These are phyloP conservation scores for Solioccasus polychromus DNA, from an alignment of 768 basidiomycete species.

Conservation along the genomic window DNA sequence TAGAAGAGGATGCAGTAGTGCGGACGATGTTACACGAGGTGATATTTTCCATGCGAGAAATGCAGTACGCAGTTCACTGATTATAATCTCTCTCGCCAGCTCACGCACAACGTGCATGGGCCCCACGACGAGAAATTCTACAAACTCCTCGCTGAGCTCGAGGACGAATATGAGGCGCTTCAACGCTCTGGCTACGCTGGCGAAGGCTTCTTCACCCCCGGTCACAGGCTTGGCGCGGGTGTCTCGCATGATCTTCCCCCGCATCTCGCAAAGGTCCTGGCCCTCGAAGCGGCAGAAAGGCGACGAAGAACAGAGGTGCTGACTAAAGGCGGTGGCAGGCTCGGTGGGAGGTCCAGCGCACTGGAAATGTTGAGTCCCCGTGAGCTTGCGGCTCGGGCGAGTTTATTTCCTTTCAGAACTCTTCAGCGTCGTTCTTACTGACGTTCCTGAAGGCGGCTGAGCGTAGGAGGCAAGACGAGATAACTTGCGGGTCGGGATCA, in stretches of 20 bases:
- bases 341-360: slow-evolving; percentile 52
- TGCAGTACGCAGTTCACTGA: neutral
- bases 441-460: slow-evolving; percentile 72
- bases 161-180: slow-evolving; percentile 83
- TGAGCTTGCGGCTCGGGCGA: slow-evolving; percentile 60
- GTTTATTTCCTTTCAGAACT: slow-evolving; percentile 41
- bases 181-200: slow-evolving; percentile 82
- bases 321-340: slow-evolving; percentile 52
- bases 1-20: slow-evolving; percentile 71
- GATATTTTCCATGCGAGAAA: slow-evolving; percentile 8
- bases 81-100: slow-evolving; percentile 41
- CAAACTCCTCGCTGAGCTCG: slow-evolving; percentile 64
- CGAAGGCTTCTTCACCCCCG: slow-evolving; percentile 86
- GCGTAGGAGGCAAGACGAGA: slow-evolving; percentile 68
- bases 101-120: slow-evolving; percentile 86
- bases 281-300: slow-evolving; percentile 79
- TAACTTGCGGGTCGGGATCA: slow-evolving; percentile 65
- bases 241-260: slow-evolving; percentile 67
- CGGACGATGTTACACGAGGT: slow-evolving; percentile 92
- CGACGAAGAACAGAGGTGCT: slow-evolving; percentile 45
- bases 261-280: slow-evolving; percentile 61
- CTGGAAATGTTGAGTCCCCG: slow-evolving; percentile 51
- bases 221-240: slow-evolving; percentile 63
- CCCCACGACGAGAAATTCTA: slow-evolving; percentile 88
- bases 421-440: slow-evolving; percentile 1